Conservation (phyloP, 495 filamentous ascomycete genomes). For the Annulohypoxylon bovei region DNA sequence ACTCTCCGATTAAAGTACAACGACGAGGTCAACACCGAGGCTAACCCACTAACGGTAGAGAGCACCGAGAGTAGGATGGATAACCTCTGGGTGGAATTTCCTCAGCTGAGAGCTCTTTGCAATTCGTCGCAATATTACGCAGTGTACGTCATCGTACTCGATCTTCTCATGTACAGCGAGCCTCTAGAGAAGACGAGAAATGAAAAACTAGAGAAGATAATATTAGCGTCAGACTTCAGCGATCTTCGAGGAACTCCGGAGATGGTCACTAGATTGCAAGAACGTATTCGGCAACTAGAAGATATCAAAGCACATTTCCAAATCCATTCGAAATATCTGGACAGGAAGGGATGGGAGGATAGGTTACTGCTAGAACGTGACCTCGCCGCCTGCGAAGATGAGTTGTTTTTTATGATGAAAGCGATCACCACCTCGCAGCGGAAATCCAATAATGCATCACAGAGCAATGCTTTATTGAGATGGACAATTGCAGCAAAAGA, state of each 20-base stretch:
- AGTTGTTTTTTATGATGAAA: slow-evolving; percentile 99
- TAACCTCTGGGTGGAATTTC: slow-evolving; percentile 96
- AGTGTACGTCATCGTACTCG: slow-evolving; percentile 95
- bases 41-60: slow-evolving; percentile 53
- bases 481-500: slow-evolving; percentile 92
- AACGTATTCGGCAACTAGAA: slow-evolving; percentile 90
- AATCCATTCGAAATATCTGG: slow-evolving; percentile 86
- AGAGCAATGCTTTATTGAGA: slow-evolving; percentile 80
- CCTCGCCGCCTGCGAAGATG: slow-evolving; percentile 88
- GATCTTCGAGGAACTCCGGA: slow-evolving; percentile 93
- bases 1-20: slow-evolving; percentile 97
- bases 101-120: slow-evolving; percentile 88
- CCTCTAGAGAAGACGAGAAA: slow-evolving; percentile 94
- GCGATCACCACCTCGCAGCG: slow-evolving; percentile 96
- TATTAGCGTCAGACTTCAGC: slow-evolving; percentile 99
- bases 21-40: slow-evolving; percentile 80
- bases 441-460: slow-evolving; percentile 75
- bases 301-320: slow-evolving; percentile 98
- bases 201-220: slow-evolving; percentile 95
- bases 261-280: slow-evolving; percentile 90
- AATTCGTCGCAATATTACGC: slow-evolving; percentile 97
- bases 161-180: slow-evolving; percentile 93
- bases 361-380: slow-evolving; percentile 86
- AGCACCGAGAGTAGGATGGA: slow-evolving; percentile 84
- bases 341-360: slow-evolving; percentile 91